These are phyloP conservation scores for Alternaria arbusti DNA, from an alignment of 2,329 filamentous ascomycete species.

Conservation along the genomic window DNA sequence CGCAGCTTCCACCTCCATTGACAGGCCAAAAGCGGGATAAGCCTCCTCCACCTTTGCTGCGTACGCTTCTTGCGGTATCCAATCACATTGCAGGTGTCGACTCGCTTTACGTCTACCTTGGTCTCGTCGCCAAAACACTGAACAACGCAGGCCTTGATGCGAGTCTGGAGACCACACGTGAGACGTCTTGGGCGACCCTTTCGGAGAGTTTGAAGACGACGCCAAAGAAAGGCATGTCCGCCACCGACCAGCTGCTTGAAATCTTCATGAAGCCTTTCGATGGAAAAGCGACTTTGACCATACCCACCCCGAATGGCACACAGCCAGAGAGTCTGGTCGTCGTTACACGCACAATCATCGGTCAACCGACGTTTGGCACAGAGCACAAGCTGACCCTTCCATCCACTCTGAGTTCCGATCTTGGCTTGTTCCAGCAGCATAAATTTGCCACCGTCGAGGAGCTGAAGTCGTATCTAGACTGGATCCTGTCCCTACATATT, in stretches of 20 bases:
- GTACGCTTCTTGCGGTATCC: conserved; percentile 62
- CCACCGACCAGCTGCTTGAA: conserved; percentile 41
- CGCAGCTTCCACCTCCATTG: conserved; percentile 66
- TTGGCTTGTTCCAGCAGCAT: conserved; percentile 37
- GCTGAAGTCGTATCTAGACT: conserved; percentile 40
- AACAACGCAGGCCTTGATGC: conserved; percentile 38
- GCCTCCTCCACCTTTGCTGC: conserved; percentile 64
- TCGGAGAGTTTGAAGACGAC: conserved; percentile 36
- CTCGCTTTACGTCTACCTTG: conserved; percentile 45
- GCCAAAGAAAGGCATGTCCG: conserved; percentile 32
- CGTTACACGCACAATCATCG: conserved; percentile 41
- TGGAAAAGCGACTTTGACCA: conserved; percentile 33
- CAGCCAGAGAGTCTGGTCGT: conserved; percentile 33
- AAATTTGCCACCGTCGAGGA: conserved; percentile 39
- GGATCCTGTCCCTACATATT: conserved; percentile 41
- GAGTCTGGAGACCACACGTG: conserved; percentile 31
- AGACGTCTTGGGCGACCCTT: conserved; percentile 38
- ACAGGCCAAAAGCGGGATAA: conserved; percentile 57
- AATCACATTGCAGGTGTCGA: conserved; percentile 55
- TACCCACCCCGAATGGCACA: conserved; percentile 28
- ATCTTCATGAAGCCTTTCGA: conserved; percentile 38
- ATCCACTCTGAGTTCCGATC: conserved; percentile 31
- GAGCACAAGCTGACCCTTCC: conserved; percentile 44
- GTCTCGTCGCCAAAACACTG: conserved; percentile 24
- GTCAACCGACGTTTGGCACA: conserved; percentile 43